Base-by-base conservation (phyloP, 495 filamentous ascomycete genomes). In the Daldinia decipiens region DNA sequence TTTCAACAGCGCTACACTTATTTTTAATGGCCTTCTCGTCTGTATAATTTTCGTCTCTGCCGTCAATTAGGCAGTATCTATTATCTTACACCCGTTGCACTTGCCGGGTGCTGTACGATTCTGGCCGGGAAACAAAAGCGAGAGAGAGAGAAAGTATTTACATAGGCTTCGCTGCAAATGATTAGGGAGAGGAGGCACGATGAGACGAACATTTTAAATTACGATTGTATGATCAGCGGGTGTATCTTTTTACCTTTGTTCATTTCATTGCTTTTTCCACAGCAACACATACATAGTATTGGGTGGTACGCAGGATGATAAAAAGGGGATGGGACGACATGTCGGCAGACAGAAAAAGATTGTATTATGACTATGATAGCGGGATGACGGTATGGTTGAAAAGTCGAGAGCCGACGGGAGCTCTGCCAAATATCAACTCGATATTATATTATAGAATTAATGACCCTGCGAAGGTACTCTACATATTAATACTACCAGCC, bases 211-310 rank as follows among this genome's bases (percentile, higher is more conserved):
- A 43, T 38, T 45, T 8, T 51, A 56, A 62, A 65, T 65, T 53
- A 68, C 64, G 70, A 68, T 53, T 72, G 70, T 74, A 75, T 62
- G 67, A 76, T 70, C 38, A 64, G 76, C 62, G 71, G 62, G 56
- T 21, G 27, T 50, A 38, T 47, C 55, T 6, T 55, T 59, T 36
- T 24, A 24, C 21, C 21, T 57, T 39, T 24, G 34, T 69, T 55
- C 53, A 40, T 34, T 63, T 52, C 45, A 60, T 56, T 36, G 12
- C 0, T 36, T 13, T 4, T 13, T 38, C 70, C 21, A 50, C 17
- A 29, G 40, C 9, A 29, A 9, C 34, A 13, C 4, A 60, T 12
- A 57, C 32, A 66, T n/a, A 57, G 39, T 52, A 54, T 26, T 50
- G 47, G 53, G 59, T 59, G 52, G 53, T 34, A 45, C 52, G 59